phyloP scores from a whole-genome alignment of 83 land plant genomes.

The Diphasiastrum complanatum region DNA sequence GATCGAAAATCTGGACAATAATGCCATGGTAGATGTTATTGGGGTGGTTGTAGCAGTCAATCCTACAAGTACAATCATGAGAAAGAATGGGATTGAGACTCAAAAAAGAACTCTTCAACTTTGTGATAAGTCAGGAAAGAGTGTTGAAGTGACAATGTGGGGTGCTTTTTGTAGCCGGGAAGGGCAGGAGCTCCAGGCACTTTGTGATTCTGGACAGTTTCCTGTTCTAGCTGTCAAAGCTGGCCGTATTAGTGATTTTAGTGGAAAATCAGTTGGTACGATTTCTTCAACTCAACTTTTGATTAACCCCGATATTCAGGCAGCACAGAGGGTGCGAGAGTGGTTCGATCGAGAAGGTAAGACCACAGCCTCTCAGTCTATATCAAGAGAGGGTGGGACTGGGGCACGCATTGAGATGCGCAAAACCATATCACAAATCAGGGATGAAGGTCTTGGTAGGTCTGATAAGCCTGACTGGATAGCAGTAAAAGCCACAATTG shows the following conservation, averaged over 20 bases:
- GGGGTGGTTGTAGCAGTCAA: slow-evolving; percentile 66
- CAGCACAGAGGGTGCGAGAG: slow-evolving; percentile 45
- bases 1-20: slow-evolving; percentile 63
- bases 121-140: slow-evolving; percentile 66
- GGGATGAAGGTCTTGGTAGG: slow-evolving; percentile 88
- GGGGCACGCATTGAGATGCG: slow-evolving; percentile 51
- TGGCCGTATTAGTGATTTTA: slow-evolving; percentile 88
- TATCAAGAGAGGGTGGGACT: slow-evolving; percentile 62
- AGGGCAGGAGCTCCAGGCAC: slow-evolving; percentile 72
- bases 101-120: slow-evolving; percentile 73
- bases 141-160: slow-evolving; percentile 90
- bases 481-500: slow-evolving; percentile 62
- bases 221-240: slow-evolving; percentile 85
- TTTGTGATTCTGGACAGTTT: slow-evolving; percentile 50
- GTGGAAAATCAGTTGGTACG: slow-evolving; percentile 87
- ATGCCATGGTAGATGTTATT: slow-evolving; percentile 70
- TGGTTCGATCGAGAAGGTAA: slow-evolving; percentile 88
- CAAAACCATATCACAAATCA: slow-evolving; percentile 67
- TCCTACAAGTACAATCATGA: slow-evolving; percentile 63
- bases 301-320: slow-evolving; percentile 69
- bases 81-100: slow-evolving; percentile 93
- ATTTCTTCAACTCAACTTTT: slow-evolving; percentile 78
- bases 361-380: slow-evolving; percentile 44
- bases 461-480: slow-evolving; percentile 86
- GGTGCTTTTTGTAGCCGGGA: slow-evolving; percentile 83